Evolutionary conservation across 2,329 filamentous ascomycete genomes (phyloP).

Genomic region (Ophiostoma populinum): DNA sequence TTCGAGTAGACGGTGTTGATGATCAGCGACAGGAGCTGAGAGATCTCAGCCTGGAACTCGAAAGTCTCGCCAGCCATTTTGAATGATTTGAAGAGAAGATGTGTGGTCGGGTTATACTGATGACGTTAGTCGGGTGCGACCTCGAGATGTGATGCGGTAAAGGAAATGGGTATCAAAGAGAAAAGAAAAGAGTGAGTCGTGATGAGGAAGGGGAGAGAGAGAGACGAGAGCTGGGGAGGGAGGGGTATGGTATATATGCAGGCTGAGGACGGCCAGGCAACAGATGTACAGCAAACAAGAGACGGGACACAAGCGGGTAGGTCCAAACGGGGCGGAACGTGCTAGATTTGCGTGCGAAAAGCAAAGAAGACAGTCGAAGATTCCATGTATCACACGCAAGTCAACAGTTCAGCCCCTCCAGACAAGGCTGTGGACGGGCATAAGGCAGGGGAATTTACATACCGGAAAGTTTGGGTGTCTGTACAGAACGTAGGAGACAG

Average conservation of each 20-base stretch:
- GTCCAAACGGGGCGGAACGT: not conserved
- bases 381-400: no score
- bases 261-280: not conserved
- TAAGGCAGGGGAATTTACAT: not conserved
- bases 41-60: constrained; percentile 99
- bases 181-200: not conserved
- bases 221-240: not conserved
- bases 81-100: constrained; percentile 21
- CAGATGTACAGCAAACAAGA: not conserved
- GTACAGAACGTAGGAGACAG: constrained; percentile 1
- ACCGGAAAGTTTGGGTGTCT: not conserved
- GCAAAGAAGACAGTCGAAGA: constrained; percentile 2
- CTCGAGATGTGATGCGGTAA: no score
- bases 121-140: no score
- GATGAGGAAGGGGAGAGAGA: not conserved
- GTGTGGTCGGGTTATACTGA: not conserved
- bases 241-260: not conserved
- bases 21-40: constrained; percentile 98
- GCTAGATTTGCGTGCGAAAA: no score
- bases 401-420: constrained; percentile 2
- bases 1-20: constrained; percentile 99
- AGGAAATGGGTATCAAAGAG: not conserved
- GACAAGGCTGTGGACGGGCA: not conserved
- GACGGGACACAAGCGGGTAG: not conserved
- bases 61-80: constrained; percentile 85